Base-by-base conservation (phyloP, 768 basidiomycete genomes). In the Calvatia gigantea region DNA sequence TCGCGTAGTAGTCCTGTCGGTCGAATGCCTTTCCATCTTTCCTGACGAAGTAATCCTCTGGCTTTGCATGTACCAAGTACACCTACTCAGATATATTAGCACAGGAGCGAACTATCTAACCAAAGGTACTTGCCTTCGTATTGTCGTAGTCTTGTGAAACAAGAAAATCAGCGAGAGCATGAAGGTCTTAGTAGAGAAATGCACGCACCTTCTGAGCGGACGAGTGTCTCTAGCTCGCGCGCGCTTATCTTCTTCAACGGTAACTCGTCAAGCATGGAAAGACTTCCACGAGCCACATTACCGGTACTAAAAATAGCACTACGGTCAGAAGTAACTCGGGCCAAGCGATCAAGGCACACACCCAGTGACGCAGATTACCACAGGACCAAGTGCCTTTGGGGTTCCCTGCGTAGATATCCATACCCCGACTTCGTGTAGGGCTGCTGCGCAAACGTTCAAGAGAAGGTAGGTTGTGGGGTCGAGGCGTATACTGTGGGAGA, bases 351-450 rank as follows among this genome's bases (percentile, higher is more conserved):
- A 29, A 39, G 39, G 19, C 0, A 64, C 76, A 46, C 66, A 91
- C 90, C 93, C 93, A 21, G 92, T 94, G 41, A 95, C 64, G 15
- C 91, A 89, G 49, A 94, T 80, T 0, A 94, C 79, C 32, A 91
- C 82, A 0, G 94, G 94, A 2, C 90, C 92, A 1, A 87, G 73
- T 7, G 71, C 70, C n/a, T 68, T 67, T 4, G 87, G 84, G 1
- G 83, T 85, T 1, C 87, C 86, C 35, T 82, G 73, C 32, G 70
- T 63, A 3, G 69, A 62, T 9, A 95, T 85, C 17, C 72, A 71
- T 1, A 72, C 65, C 0, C 89, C 89, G 21, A 89, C 80, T 6
- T 75, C 68, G 35, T 76, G 74, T 41, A 95, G 70, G 6, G 84
- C 70, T 2, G 66, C 62, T n/a, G 6, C 82, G 82, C 38, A 91